Conservation (phyloP, 2,329 filamentous ascomycete species). For the Paracamarosporium sp. region DNA sequence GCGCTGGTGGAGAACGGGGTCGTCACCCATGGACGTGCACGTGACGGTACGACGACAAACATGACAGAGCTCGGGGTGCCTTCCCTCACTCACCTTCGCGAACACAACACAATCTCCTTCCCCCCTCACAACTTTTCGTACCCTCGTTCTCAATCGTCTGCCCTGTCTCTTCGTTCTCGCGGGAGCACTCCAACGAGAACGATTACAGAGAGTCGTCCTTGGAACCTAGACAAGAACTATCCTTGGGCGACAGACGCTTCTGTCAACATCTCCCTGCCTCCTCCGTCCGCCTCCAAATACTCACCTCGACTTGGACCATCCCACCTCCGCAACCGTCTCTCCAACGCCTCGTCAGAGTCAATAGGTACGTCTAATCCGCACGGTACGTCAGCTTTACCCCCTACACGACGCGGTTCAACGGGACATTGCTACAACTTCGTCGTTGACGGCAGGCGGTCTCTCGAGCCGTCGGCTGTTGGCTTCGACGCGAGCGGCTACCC, state of each 20-base stretch:
- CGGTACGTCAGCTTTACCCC: conserved; percentile 22
- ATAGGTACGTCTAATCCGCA: conserved; percentile 26
- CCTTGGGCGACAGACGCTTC: conserved; percentile 50
- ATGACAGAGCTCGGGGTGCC: conserved; percentile 34
- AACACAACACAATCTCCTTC: conserved; percentile 14
- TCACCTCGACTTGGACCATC: conserved; percentile 41
- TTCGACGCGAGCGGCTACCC: conserved; percentile 20
- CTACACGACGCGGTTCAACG: conserved; percentile 18
- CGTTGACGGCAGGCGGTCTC: conserved; percentile 2
- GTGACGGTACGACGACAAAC: conserved; percentile 22
- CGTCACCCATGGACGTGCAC: conserved; percentile 16
- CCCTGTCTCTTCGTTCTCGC: conserved; percentile 35
- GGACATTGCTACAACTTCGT: conserved; percentile 7
- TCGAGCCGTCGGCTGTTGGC: conserved; percentile 6
- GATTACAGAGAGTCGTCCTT: conserved; percentile 50
- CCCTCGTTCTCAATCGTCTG: conserved; percentile 30
- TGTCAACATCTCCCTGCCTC: conserved; percentile 50
- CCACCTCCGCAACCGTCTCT: conserved; percentile 37
- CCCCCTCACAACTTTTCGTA: conserved; percentile 1
- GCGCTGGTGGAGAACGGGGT: conserved; percentile 14
- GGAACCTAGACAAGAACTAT: conserved; percentile 57
- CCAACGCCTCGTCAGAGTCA: conserved; percentile 25
- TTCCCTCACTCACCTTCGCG: conserved; percentile 25
- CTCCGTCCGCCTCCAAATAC: conserved; percentile 31
- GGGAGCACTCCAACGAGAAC: conserved; percentile 30